phyloP scores from a whole-genome alignment of 169 alveolate genomes.

The Plasmodium vinckei region DNA sequence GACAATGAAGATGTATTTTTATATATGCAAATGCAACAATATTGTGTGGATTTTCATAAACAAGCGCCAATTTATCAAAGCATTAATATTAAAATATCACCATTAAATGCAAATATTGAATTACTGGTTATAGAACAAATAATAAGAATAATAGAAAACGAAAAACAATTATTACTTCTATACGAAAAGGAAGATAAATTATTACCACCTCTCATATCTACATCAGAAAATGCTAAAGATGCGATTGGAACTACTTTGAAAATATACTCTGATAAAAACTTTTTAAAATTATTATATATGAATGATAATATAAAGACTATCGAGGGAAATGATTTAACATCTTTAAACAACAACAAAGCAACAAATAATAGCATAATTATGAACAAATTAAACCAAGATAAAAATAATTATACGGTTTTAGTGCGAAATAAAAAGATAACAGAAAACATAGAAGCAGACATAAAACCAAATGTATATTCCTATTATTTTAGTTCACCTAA shows the following conservation, averaged over 20 bases:
- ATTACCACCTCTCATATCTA: conserved; percentile 73
- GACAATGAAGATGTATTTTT: conserved; percentile 87
- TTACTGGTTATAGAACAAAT: conserved; percentile 90
- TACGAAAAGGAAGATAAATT: conserved; percentile 44
- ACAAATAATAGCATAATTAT: conserved; percentile 18
- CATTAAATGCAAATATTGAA: conserved; percentile 90
- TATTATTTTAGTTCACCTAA: conserved; percentile 46
- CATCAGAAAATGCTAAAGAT: conserved; percentile 53
- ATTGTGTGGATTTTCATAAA: conserved; percentile 80
- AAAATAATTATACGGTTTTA: conserved; percentile 8
- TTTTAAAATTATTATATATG: conserved; percentile 23
- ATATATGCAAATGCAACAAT: conserved; percentile 82
- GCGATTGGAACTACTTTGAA: conserved; percentile 60
- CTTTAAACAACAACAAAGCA: conserved; percentile 8
- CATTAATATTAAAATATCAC: conserved; percentile 84
- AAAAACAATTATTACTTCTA: conserved; percentile 77
- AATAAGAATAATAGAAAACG: conserved; percentile 86
- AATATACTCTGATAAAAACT: conserved; percentile 49
- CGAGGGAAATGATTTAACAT: conserved; percentile 15
- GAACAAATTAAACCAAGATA: conserved; percentile 8
- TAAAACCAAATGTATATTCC: conserved; percentile 45
- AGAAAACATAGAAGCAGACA: conserved; percentile 10
- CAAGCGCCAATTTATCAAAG: conserved; percentile 87
- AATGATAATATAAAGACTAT: conserved; percentile 35
- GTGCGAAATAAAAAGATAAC: background rate